A percentile compares a stretch with the other conserved stretches of the same genome.
Conservation (phyloP, 2,329 filamentous ascomycete genomes). For the Fusarium foetens region DNA sequence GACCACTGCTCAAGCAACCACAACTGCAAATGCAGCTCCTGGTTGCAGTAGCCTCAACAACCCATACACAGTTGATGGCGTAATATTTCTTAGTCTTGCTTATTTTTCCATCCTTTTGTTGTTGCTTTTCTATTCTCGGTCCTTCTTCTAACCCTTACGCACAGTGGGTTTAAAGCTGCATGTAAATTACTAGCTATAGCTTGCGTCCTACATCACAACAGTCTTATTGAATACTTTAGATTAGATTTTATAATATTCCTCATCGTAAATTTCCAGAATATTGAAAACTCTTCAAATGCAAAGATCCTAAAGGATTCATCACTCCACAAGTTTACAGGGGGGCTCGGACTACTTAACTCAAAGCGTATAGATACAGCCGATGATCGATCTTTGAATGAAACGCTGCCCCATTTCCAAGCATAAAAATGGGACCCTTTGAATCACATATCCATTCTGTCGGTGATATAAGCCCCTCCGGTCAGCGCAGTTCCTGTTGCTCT, state of each 20-base stretch:
- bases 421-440: not conserved
- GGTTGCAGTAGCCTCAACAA: not conserved
- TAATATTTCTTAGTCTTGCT: not conserved
- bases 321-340: slow-evolving; percentile 7
- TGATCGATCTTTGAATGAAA: not conserved
- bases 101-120: not conserved
- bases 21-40: not conserved
- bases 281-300: not conserved
- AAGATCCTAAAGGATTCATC: not conserved
- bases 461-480: not conserved
- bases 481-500: accelerated
- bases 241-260: accelerated
- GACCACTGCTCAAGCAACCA: not conserved
- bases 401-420: not conserved
- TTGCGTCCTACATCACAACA: accelerated
- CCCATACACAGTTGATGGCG: not conserved
- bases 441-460: not conserved
- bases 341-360: not conserved
- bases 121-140: no score
- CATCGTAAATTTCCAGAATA: accelerated
- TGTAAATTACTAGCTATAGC: no score
- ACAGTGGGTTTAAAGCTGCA: no score
- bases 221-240: not conserved
- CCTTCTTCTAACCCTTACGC: no score
- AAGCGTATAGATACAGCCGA: slow-evolving; percentile 3